A percentile compares a stretch with the other conserved stretches of the same genome.
Evolutionary conservation across 768 basidiomycete genomes (phyloP).

Genomic region (Lenzites betulinus): DNA sequence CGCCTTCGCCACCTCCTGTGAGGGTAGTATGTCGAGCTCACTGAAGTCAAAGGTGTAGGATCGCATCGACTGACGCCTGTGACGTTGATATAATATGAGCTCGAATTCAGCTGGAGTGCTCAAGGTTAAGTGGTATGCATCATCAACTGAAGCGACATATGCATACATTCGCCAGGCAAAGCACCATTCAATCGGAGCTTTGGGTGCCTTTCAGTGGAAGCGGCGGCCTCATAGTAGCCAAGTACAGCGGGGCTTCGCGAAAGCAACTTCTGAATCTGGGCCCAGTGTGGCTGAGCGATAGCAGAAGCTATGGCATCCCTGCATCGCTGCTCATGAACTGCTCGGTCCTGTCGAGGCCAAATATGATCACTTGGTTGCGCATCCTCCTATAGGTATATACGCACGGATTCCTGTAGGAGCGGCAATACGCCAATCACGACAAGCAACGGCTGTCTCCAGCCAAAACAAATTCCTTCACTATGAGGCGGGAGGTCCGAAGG

Average conservation of each 20-base stretch:
- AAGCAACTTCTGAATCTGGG: conserved; percentile 13
- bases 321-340: background rate
- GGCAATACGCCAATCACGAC: conserved; percentile 57
- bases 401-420: conserved; percentile 9
- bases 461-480: conserved; percentile 52
- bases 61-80: conserved; percentile 56
- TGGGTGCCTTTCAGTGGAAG: background rate
- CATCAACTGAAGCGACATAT: background rate
- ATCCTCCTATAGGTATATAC: background rate
- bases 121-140: background rate
- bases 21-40: conserved; percentile 31
- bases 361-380: background rate
- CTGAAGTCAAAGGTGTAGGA: conserved; percentile 56
- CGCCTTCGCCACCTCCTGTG: background rate
- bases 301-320: background rate
- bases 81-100: conserved; percentile 46
- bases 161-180: background rate
- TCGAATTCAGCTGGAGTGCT: background rate
- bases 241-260: background rate
- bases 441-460: conserved; percentile 51
- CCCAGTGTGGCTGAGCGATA: background rate
- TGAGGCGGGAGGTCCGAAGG: conserved; percentile 45
- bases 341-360: background rate
- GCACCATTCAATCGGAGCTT: background rate
- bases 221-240: background rate